phyloP scores from a whole-genome alignment of 257 asterid species.

The Lycium barbarum region DNA sequence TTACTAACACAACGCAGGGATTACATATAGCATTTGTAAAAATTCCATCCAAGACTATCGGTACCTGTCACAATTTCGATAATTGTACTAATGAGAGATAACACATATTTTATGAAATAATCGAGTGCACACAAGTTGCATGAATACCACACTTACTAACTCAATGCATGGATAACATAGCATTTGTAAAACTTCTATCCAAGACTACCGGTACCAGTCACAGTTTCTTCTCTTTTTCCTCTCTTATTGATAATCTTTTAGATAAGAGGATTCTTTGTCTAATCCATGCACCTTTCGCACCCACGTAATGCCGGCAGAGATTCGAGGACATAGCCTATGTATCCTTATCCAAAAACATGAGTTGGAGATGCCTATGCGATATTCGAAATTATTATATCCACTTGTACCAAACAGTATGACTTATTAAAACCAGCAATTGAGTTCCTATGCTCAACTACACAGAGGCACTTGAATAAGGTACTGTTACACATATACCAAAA shows the following conservation, averaged over 20 bases:
- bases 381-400: conserved; percentile 26
- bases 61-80: background rate
- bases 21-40: no score
- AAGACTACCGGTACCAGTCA: background rate
- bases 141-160: no score
- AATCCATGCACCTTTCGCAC: background rate
- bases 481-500: no score
- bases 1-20: no score
- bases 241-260: background rate
- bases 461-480: background rate
- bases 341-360: conserved; percentile 15
- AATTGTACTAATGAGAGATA: no score
- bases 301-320: background rate
- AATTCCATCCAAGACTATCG: background rate
- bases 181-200: background rate
- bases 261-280: background rate
- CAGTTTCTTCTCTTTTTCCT: background rate
- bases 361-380: conserved; percentile 16
- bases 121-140: no score
- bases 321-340: background rate
- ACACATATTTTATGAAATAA: no score
- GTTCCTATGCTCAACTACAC: background rate
- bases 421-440: background rate
- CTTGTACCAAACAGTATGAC: conserved; percentile 14
- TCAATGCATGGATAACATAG: no score